These are phyloP conservation scores for Brassica juncea DNA, from an alignment of 345 rosid genomes.

Conservation along the genomic window DNA sequence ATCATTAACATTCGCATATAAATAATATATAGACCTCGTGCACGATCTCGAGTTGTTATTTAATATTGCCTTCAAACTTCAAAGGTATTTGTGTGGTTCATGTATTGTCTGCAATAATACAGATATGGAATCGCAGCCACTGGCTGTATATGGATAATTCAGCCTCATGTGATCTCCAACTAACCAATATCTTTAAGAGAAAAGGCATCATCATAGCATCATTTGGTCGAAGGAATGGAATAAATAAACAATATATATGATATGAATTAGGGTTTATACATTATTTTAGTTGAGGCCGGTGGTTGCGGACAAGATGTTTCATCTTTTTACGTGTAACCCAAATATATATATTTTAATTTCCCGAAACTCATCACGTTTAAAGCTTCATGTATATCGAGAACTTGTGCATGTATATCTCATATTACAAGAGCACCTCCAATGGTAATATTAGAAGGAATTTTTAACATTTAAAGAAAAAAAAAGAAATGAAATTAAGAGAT, in stretches of 20 bases:
- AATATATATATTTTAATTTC: slow-evolving; percentile 23
- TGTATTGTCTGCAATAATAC: slow-evolving; percentile 30
- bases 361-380: slow-evolving; percentile 22
- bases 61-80: slow-evolving; percentile 6
- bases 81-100: slow-evolving; percentile 10
- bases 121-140: slow-evolving; percentile 23
- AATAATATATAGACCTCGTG: slow-evolving; percentile 24
- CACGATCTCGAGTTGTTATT: slow-evolving; percentile 21
- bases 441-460: too few species aligned
- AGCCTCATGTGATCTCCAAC: slow-evolving; percentile 13
- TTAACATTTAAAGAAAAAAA: too few species aligned
- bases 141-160: slow-evolving; percentile 17
- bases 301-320: slow-evolving; percentile 33
- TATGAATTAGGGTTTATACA: slow-evolving; percentile 26
- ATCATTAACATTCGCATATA: not conserved
- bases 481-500: too few species aligned
- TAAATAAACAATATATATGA: not conserved
- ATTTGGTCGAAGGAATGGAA: slow-evolving; percentile 13
- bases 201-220: slow-evolving; percentile 12
- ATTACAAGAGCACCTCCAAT: not conserved
- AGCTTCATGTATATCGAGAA: slow-evolving; percentile 18
- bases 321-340: slow-evolving; percentile 29
- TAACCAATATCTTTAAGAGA: slow-evolving; percentile 6
- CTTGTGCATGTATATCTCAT: not conserved
- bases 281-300: slow-evolving; percentile 26